These are phyloP conservation scores for Coleophoma crateriformis DNA, from an alignment of 2,329 filamentous ascomycete species.

Conservation along the genomic window DNA sequence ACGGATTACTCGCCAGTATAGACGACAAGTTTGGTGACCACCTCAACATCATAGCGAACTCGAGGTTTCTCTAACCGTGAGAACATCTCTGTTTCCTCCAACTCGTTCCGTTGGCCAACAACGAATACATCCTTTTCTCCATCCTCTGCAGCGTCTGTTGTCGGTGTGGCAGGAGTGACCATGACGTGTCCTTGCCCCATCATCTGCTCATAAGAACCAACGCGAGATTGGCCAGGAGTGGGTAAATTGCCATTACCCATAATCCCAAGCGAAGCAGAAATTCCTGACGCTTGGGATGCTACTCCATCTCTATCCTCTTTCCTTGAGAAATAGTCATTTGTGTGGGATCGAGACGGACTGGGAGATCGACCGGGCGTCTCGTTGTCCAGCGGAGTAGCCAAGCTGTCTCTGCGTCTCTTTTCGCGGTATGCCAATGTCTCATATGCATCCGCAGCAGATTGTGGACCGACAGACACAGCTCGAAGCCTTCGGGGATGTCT, in stretches of 20 bases:
- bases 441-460: conserved; percentile 94
- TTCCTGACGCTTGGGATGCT: conserved; percentile 30
- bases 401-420: conserved; percentile 55
- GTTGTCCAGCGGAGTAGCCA: conserved; percentile 15
- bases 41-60: conserved; percentile 96
- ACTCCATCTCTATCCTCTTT: conserved; percentile 14
- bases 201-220: conserved; percentile 65
- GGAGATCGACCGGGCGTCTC: conserved; percentile 7
- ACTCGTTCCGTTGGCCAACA: conserved; percentile 40
- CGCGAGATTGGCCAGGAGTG: conserved; percentile 36
- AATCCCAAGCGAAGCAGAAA: conserved; percentile 35
- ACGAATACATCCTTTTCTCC: conserved; percentile 30
- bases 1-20: conserved; percentile 68
- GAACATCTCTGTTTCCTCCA: conserved; percentile 75
- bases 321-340: conserved; percentile 10
- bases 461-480: conserved; percentile 84
- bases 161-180: conserved; percentile 24
- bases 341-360: conserved; percentile 2
- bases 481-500: conserved; percentile 72
- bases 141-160: conserved; percentile 25
- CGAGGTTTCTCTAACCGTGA: conserved; percentile 77
- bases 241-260: conserved; percentile 34
- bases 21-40: conserved; percentile 92
- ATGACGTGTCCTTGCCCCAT: conserved; percentile 61
- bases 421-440: conserved; percentile 91